phyloP scores from a whole-genome alignment of 345 rosid genomes.

The Alliaria petiolata region DNA sequence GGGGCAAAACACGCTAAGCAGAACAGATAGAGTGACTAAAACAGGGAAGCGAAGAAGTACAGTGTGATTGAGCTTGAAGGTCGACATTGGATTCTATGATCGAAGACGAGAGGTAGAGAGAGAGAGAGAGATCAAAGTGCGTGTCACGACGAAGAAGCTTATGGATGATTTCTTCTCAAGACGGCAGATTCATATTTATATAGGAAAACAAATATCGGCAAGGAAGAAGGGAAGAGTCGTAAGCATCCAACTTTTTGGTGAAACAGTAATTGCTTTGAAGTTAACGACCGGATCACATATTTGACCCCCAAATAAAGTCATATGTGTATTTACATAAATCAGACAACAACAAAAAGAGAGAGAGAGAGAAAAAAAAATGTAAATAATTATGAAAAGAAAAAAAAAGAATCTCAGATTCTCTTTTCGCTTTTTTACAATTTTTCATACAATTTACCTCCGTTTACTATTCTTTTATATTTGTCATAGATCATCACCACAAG shows the following conservation, averaged over 20 bases:
- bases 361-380: neutral
- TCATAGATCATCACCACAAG: no score
- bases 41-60: slow-evolving; percentile 31
- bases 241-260: neutral
- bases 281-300: slow-evolving; percentile 26
- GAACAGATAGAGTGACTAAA: neutral
- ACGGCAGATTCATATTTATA: slow-evolving; percentile 21
- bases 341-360: neutral
- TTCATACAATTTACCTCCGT: neutral
- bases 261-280: slow-evolving; percentile 18
- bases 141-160: slow-evolving; percentile 20
- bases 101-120: slow-evolving; percentile 13
- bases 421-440: neutral
- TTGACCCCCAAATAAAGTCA: slow-evolving; percentile 23
- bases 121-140: slow-evolving; percentile 16
- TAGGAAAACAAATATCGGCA: neutral
- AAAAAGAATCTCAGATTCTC: neutral
- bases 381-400: neutral
- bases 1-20: neutral
- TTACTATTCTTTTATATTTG: no score
- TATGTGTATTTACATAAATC: neutral
- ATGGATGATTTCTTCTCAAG: neutral
- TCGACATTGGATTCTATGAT: slow-evolving; percentile 42
- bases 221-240: neutral
- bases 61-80: slow-evolving; percentile 43